Base-by-base conservation (phyloP, 2,329 filamentous ascomycete species). In the Magnaporthiopsis poae region DNA sequence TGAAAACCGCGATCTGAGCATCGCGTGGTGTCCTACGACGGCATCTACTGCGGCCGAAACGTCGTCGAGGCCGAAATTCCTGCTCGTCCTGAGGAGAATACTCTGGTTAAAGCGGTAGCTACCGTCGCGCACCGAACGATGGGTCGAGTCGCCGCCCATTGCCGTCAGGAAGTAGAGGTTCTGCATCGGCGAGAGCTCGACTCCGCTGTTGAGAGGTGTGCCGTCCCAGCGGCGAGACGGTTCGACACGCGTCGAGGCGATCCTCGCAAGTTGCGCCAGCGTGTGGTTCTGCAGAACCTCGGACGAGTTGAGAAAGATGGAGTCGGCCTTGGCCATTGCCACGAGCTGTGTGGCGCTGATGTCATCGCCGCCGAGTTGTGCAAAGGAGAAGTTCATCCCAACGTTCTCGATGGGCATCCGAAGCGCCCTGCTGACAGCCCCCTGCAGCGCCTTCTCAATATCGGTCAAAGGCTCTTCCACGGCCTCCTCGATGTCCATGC, bases 111-210 rank as follows among this genome's bases (percentile, higher is more conserved):
- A 84, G 2, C 81, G 77, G 67, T 80, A 81, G 29, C 74, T 78
- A 0, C 77, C 76, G 2, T 77, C 75, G 4, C 69, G 66, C 0
- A 71, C 67, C 56, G 72, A 71, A 33, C 77, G 71, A 18, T 73
- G 70, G 33, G 73, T 72, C 13, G 71, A 67, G 63, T 77, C 73
- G 1, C 74, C 76, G 5, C 78, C 78, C 72, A 82, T 79, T 1
- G 75, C 72, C 0, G 81, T 82, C 68, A 81, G 76, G 65, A 85
- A 84, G 70, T 82, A 83, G 4, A 85, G 75, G 66, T 81, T 79
- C 72, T 85, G 83, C 79, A 84, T 84, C 3, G 82, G 79, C 0
- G 82, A 81, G 12, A 85, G 75, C 12, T 79, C 78, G 68, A 83
- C 84, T 39, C 68, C 74, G 15, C 60, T 60, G 27, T 78, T 77